Conservation (phyloP, 345 rosid species). For the Excoecaria cochinchinensis region DNA sequence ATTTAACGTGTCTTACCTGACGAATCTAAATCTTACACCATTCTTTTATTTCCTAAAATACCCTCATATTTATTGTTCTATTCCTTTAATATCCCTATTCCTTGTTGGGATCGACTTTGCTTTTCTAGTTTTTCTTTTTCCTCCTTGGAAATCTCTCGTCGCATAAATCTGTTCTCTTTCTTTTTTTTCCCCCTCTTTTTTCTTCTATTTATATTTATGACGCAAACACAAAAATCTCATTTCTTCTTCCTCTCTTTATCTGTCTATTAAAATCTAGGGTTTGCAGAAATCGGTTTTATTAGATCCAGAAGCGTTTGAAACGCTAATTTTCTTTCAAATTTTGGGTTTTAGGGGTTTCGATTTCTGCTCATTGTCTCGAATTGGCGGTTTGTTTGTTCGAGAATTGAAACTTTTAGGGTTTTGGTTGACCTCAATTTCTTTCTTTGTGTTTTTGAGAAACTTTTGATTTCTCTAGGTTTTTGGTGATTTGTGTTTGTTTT, state of each 20-base stretch:
- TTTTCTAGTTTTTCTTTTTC: neutral
- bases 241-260: neutral
- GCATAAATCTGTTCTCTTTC: neutral
- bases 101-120: neutral
- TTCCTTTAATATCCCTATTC: neutral
- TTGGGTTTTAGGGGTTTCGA: slow-evolving; percentile 1
- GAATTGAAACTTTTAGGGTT: neutral
- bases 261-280: slow-evolving; percentile 20
- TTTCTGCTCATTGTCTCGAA: neutral
- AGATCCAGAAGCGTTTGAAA: slow-evolving; percentile 5
- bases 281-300: slow-evolving; percentile 1
- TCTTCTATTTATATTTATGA: neutral
- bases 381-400: slow-evolving; percentile 3
- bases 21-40: neutral
- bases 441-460: neutral
- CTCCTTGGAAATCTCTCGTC: neutral
- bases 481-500: neutral
- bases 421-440: slow-evolving; percentile 2
- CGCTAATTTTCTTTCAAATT: neutral
- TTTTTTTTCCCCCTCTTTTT: neutral
- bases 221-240: neutral
- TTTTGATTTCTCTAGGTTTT: neutral
- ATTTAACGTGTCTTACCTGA: neutral
- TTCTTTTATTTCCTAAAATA: neutral
- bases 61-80: neutral